Evolutionary conservation across 73 alveolate genomes (phyloP).

Genomic region (Tetrahymena malaccensis): DNA sequence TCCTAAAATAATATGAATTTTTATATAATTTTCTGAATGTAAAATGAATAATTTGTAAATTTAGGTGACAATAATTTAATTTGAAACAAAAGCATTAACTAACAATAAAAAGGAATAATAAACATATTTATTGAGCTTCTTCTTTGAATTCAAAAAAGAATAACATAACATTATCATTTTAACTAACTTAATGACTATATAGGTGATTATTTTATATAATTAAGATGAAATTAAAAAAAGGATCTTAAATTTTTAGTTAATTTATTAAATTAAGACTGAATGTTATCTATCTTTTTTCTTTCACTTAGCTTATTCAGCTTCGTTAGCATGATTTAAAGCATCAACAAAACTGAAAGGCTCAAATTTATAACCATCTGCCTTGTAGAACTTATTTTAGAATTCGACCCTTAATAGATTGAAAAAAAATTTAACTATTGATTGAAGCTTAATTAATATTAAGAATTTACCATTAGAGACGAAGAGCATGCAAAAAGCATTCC

Average conservation of each 20-base stretch:
- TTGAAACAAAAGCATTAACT: not conserved
- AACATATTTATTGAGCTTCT: not conserved
- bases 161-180: not conserved
- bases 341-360: slow-evolving; percentile 77
- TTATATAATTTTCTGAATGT: no score
- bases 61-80: no score
- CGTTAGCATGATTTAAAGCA: slow-evolving; percentile 38
- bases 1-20: no score
- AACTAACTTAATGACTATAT: not conserved
- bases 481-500: slow-evolving; percentile 96
- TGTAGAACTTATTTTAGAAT: slow-evolving; percentile 92
- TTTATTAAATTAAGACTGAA: not conserved
- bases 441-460: not conserved
- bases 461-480: slow-evolving; percentile 88
- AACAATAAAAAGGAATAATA: not conserved
- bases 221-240: not conserved
- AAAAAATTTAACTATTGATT: not conserved
- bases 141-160: not conserved
- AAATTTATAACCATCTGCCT: slow-evolving; percentile 89
- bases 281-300: not conserved
- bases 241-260: not conserved
- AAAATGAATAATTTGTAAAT: not conserved
- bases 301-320: not conserved
- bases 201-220: not conserved
- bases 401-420: slow-evolving; percentile 54